phyloP scores from a whole-genome alignment of 1,139 yeast genomes.

The Scheffersomyces parashehatae region DNA sequence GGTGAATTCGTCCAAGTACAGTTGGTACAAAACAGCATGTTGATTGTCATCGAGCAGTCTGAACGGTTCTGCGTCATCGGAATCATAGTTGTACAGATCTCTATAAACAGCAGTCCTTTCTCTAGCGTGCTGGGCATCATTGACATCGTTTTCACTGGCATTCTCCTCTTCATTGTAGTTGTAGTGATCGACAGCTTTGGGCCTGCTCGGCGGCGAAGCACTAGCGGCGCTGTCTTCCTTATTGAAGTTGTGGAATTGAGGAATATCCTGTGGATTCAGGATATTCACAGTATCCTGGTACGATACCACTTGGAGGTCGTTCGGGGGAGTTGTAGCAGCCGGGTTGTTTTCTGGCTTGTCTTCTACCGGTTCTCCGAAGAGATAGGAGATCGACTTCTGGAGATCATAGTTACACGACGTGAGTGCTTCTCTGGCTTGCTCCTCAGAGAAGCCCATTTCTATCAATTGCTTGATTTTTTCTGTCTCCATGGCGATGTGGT shows the following conservation, averaged over 20 bases:
- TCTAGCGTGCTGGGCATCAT: no score
- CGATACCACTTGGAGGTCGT: neutral
- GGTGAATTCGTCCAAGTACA: no score
- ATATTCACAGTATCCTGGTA: conserved; percentile 10
- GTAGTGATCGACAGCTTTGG: no score
- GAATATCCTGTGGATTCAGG: conserved; percentile 9
- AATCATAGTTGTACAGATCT: no score
- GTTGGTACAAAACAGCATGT: no score
- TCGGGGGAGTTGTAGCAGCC: neutral
- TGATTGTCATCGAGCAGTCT: no score
- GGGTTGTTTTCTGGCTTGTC: no score
- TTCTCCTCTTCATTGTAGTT: no score
- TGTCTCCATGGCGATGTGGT: conserved; percentile 5
- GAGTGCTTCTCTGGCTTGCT: conserved; percentile 45
- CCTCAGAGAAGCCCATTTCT: conserved; percentile 64
- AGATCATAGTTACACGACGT: conserved; percentile 45
- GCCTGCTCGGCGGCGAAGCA: no score
- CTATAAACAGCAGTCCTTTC: no score
- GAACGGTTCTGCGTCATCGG: no score
- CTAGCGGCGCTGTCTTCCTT: neutral
- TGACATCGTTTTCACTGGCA: no score
- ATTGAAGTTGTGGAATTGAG: conserved; percentile 4
- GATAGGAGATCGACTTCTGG: conserved; percentile 53
- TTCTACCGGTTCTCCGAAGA: conserved; percentile 45
- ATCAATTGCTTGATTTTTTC: conserved; percentile 30